Evolutionary conservation across 31 red algal species (phyloP).

Genomic region (Endocladia muricata): DNA sequence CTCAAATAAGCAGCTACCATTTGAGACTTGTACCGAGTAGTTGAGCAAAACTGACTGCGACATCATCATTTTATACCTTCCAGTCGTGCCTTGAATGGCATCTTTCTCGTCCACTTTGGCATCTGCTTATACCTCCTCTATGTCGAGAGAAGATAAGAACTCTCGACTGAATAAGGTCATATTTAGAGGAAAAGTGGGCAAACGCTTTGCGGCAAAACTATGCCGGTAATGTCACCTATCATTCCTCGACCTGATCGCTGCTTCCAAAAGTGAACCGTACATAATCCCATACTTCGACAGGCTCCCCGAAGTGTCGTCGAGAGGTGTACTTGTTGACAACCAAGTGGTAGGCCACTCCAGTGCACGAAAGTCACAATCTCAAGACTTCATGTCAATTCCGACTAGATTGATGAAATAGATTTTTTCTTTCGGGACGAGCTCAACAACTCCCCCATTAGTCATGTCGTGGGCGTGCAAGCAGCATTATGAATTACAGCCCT

Average conservation of each 20-base stretch:
- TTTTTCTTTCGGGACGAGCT: background rate
- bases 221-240: constrained; percentile 7
- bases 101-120: background rate
- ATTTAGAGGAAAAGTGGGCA: background rate
- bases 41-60: background rate
- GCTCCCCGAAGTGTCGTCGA: background rate
- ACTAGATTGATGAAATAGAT: background rate
- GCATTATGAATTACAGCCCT: background rate
- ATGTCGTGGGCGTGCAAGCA: background rate
- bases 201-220: constrained; percentile 8
- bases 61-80: background rate
- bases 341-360: background rate
- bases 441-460: background rate
- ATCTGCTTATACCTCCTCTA: background rate
- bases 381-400: background rate
- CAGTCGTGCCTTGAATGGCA: constrained; percentile 19
- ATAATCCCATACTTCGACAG: background rate
- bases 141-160: background rate
- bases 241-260: background rate
- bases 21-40: constrained; percentile 11
- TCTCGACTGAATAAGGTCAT: background rate
- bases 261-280: background rate
- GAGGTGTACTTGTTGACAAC: background rate
- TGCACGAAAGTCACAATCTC: background rate
- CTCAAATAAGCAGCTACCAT: background rate